Evolutionary conservation across 371 early-diverging fungal genomes (phyloP), one percentile per base, ranked within the genome.

Genomic region (Mortierella sp.): DNA sequence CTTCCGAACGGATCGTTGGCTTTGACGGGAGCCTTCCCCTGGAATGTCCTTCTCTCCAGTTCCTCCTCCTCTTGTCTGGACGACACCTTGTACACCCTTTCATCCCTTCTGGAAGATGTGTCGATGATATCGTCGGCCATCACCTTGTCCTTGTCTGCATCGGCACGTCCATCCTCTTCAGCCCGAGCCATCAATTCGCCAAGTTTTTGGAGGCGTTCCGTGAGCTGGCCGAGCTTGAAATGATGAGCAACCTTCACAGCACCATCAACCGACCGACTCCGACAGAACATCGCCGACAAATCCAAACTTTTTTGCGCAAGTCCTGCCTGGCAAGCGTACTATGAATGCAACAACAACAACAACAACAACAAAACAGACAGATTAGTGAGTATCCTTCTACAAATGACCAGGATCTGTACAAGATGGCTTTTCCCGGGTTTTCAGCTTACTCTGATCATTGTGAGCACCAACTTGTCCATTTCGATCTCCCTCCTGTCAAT

Each of bases 161-260:
- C 74, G 0, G 76, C 74, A 59, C 71, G 76, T 44, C 71, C 37
- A 2, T 85, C 86, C 10, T 90, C 86, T 9, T 82, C 88, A 24
- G 71, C 78, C 43, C 82, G 64, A 74, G 84, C 81, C 70, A 84
- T 85, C 71, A 91, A 93, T 90, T 96, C 96, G 83, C 94, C 94
- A 31, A 97, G 78, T 54, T 91, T 87, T 73, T 90, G 93, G 79
- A 98, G 92, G 48, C 94, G 93, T 71, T 97, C 96, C 28, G 96
- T 97, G 53, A 98, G 83, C 19, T 80, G 87, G 6, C 92, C 89
- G 50, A 92, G 86, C 55, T 91, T 91, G 77, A 94, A 89, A 77
- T 90, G 90, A 3, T 92, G 82, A 0, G 98, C 98, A 75, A 98
- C 91, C 82, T 95, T 93, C 73, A 96, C 88, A 0, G 97, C 98